Evolutionary conservation across 495 filamentous ascomycete species (phyloP).

Genomic region (Aspergillus kassunensis): DNA sequence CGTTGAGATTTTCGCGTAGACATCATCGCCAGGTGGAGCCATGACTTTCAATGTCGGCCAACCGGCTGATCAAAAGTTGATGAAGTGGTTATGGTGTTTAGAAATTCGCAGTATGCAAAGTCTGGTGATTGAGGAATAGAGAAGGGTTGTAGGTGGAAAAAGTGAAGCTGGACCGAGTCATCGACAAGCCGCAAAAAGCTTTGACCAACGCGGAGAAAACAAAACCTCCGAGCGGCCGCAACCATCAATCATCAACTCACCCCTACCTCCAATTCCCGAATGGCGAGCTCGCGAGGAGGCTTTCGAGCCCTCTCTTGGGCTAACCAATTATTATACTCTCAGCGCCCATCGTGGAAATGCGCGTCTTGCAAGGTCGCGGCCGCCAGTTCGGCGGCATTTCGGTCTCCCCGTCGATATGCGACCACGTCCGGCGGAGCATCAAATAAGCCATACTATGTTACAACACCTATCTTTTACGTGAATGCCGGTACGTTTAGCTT

Average conservation of each 20-base stretch:
- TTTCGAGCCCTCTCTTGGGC: slow-evolving; percentile 35
- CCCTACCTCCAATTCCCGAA: slow-evolving; percentile 17
- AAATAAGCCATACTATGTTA: slow-evolving; percentile 91
- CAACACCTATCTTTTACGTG: slow-evolving; percentile 97
- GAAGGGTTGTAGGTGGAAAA: slow-evolving; percentile 1
- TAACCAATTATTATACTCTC: slow-evolving; percentile 20
- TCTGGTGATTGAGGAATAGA: too few species aligned
- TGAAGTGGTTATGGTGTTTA: neutral
- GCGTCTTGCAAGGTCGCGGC: slow-evolving; percentile 23
- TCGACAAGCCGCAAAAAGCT: too few species aligned
- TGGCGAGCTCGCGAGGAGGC: slow-evolving; percentile 30
- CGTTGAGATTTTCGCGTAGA: slow-evolving; percentile 45
- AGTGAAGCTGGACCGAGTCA: too few species aligned
- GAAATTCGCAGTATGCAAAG: too few species aligned
- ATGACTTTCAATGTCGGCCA: slow-evolving; percentile 17
- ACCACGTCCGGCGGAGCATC: slow-evolving; percentile 21
- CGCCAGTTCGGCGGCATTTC: slow-evolving; percentile 9
- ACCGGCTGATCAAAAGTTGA: too few species aligned
- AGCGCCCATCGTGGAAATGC: slow-evolving; percentile 33
- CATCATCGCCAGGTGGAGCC: slow-evolving; percentile 40
- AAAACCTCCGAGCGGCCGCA: slow-evolving; percentile 23
- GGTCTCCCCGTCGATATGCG: slow-evolving; percentile 31
- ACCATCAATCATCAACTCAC: slow-evolving; percentile 12
- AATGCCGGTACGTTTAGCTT: slow-evolving; percentile 67
- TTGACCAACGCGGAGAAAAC: slow-evolving; percentile 37